Conservation (phyloP, 805 yeast genomes). For the Hanseniaspora taiwanica region DNA sequence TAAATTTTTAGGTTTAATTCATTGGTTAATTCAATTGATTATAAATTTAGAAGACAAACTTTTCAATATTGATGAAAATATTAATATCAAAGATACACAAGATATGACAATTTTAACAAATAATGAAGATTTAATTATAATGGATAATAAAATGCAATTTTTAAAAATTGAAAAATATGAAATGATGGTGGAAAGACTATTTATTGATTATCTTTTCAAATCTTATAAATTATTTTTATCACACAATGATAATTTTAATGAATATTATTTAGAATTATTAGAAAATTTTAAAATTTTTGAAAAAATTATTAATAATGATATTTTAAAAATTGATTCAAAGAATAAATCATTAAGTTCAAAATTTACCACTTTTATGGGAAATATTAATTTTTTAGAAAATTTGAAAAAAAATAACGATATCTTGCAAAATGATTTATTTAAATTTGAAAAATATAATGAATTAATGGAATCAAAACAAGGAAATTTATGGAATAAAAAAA, state of each 20-base stretch:
- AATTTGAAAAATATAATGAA: slow-evolving; percentile 60
- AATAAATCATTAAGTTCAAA: slow-evolving; percentile 28
- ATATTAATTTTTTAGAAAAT: slow-evolving; percentile 33
- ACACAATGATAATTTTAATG: slow-evolving; percentile 48
- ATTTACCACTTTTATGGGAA: slow-evolving; percentile 30
- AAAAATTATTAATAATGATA: slow-evolving; percentile 34
- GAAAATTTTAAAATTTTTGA: slow-evolving; percentile 39
- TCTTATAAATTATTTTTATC: slow-evolving; percentile 57
- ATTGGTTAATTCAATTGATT: slow-evolving; percentile 63
- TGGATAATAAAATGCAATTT: slow-evolving; percentile 18
- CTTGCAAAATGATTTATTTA: slow-evolving; percentile 60
- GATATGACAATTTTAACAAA: slow-evolving; percentile 14
- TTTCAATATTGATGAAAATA: slow-evolving; percentile 12
- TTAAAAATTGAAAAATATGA: slow-evolving; percentile 24
- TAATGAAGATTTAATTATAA: slow-evolving; percentile 12
- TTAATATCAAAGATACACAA: slow-evolving; percentile 18
- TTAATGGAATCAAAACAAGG: slow-evolving; percentile 55
- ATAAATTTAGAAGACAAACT: slow-evolving; percentile 26
- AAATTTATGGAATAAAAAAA: slow-evolving; percentile 45
- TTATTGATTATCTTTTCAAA: slow-evolving; percentile 47
- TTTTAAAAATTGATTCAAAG: slow-evolving; percentile 28
- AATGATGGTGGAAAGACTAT: slow-evolving; percentile 29
- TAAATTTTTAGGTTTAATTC: slow-evolving; percentile 62
- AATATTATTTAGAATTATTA: slow-evolving; percentile 41
- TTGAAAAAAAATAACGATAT: slow-evolving; percentile 41